These are phyloP conservation scores for Amanita pallidorosea DNA, from an alignment of 768 basidiomycete species.

Conservation along the genomic window DNA sequence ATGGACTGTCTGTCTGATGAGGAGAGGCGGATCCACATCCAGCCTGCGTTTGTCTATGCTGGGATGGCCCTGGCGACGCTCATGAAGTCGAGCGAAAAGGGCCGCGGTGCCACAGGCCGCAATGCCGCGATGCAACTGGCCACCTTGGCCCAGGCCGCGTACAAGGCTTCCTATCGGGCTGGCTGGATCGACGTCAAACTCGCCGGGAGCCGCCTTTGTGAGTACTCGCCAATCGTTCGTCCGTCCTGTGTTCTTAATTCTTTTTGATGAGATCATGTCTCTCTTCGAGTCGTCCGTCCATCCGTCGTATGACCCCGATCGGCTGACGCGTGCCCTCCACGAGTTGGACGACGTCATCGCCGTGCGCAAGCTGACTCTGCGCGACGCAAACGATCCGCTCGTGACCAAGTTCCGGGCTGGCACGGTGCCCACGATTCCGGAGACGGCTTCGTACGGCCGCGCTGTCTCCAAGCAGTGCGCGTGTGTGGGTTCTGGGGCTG, in stretches of 20 bases:
- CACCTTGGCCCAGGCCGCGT: conserved; percentile 41
- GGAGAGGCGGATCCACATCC: conserved; percentile 43
- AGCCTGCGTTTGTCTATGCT: conserved; percentile 62
- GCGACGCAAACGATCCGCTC: conserved; percentile 46
- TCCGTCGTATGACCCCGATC: conserved; percentile 47
- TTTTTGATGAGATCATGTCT: conserved; percentile 46
- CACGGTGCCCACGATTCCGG: conserved; percentile 36
- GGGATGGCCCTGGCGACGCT: conserved; percentile 61
- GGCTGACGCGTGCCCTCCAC: conserved; percentile 40
- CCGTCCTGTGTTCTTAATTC: background rate
- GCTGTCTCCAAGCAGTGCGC: conserved; percentile 26
- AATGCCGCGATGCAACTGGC: conserved; percentile 46
- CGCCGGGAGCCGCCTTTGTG: conserved; percentile 66
- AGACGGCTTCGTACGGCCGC: conserved; percentile 5
- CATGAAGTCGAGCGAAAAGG: conserved; percentile 63
- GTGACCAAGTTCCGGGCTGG: conserved; percentile 40
- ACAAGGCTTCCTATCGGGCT: conserved; percentile 38
- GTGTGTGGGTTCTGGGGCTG: conserved; percentile 30
- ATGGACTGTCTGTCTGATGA: conserved; percentile 39
- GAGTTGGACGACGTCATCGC: conserved; percentile 57
- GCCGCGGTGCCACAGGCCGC: conserved; percentile 42
- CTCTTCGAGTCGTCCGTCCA: conserved; percentile 72
- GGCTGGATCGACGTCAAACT: conserved; percentile 51
- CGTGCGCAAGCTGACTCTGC: conserved; percentile 38
- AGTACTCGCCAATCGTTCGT: background rate